Base-by-base conservation (phyloP, 352 stramenopile genomes). In the Globisporangium iwayamae region DNA sequence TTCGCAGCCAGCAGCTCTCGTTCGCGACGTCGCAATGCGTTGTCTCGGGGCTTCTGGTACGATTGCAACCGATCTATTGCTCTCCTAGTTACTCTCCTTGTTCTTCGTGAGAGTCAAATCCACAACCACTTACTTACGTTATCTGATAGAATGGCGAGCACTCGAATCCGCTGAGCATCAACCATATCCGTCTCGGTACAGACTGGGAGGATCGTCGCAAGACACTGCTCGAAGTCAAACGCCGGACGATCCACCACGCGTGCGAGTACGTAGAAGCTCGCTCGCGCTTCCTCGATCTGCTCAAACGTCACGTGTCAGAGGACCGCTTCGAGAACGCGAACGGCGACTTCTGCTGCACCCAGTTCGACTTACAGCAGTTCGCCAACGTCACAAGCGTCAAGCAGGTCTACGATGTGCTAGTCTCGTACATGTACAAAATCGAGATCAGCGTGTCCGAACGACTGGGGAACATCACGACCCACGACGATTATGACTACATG, bases 301-400 rank as follows among this genome's bases (percentile, higher is more conserved):
- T 61, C 7, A 70, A 72, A 8, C 69, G 71, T 4, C 79, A 79
- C 59, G 56, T 59, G 1, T 67, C 75, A 22, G 74, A 63, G 50
- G 75, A 75, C 20, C 74, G 77, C 32, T 88, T 83, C 56, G 64
- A 82, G 54, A 78, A 68, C 18, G 71, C 75, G 11, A 32, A 25
- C 7, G 76, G 75, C 10, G 73, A 85, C 47, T 81, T 72, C 28
- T 84, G 76, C 62, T 76, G 66, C 11, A 62, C 78, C 16, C 72
- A 73, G 22, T 85, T 83, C 60, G 67, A 83, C 47, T 62, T 74
- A 53, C 71, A 64, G 1, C 75, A 69, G 14, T 47, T 47, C 11
- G n/a, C 41, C 1, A 47, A 47, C 13, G 41, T 47, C 2, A 20
- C 9, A n/a, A 47, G 41, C 41, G 41, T 47, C 41, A 47, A 18